These are phyloP conservation scores for Solanum hybrid DNA, from an alignment of 305 asterid species.

Conservation along the genomic window DNA sequence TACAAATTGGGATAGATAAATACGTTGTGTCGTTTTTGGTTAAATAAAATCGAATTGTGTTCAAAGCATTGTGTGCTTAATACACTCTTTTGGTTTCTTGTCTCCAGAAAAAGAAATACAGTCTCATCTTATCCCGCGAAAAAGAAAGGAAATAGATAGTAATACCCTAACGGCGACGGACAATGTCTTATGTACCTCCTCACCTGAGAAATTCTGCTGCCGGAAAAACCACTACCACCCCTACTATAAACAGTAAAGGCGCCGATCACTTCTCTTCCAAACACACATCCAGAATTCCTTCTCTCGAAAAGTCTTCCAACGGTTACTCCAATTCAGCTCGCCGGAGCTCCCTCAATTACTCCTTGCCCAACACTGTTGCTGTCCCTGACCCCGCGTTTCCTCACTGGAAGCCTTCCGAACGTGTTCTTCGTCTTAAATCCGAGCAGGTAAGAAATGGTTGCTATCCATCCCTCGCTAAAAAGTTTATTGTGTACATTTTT, in stretches of 20 bases:
- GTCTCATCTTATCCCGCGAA: conserved; percentile 27
- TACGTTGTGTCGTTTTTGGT: not conserved
- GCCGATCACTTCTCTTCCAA: conserved; percentile 29
- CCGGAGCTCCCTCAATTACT: conserved; percentile 41
- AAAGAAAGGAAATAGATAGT: not conserved
- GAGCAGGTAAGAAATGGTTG: conserved; percentile 44
- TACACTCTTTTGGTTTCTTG: not conserved
- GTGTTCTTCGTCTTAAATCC: conserved; percentile 52
- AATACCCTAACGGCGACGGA: not conserved
- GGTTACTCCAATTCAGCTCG: conserved; percentile 25
- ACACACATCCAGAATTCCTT: conserved; percentile 14
- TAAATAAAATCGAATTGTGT: not conserved
- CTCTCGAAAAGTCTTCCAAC: conserved; percentile 11
- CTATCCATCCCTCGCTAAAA: not conserved
- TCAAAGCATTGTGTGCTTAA: not conserved
- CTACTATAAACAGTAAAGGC: conserved; percentile 22
- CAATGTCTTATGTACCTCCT: conserved; percentile 91
- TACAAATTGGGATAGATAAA: not conserved
- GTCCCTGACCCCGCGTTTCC: conserved; percentile 52
- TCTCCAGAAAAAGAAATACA: not conserved
- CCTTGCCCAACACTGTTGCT: conserved; percentile 13
- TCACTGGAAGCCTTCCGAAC: conserved; percentile 83
- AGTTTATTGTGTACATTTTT: not conserved
- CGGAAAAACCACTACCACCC: conserved; percentile 20
- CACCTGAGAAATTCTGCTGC: conserved; percentile 62